Evolutionary conservation across 805 yeast species (phyloP).

Genomic region (Cyberlindnera americana): DNA sequence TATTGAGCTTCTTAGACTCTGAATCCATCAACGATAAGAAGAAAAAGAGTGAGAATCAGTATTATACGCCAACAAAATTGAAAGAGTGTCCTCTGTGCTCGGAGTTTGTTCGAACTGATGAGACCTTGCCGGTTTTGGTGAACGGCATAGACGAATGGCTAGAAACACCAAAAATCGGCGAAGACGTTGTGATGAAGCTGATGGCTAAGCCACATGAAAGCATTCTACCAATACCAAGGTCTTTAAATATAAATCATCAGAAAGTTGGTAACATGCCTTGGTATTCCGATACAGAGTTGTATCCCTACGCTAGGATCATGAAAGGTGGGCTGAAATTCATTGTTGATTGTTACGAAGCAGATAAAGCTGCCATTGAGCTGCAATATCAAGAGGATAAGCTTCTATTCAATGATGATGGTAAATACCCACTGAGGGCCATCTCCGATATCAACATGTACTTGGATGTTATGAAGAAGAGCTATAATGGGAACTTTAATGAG

Average conservation of each 20-base stretch:
- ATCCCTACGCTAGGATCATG: constrained; percentile 62
- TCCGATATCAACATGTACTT: constrained; percentile 48
- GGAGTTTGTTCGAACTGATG: constrained; percentile 48
- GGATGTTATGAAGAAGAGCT: constrained; percentile 34
- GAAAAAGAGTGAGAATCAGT: constrained; percentile 26
- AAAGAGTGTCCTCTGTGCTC: constrained; percentile 83
- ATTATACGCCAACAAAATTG: constrained; percentile 39
- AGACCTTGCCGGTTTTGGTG: constrained; percentile 62
- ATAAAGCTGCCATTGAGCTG: constrained; percentile 47
- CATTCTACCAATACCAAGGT: constrained; percentile 47
- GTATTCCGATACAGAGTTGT: constrained; percentile 36
- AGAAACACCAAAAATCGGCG: constrained; percentile 55
- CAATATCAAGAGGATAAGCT: constrained; percentile 56
- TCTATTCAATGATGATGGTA: constrained; percentile 57
- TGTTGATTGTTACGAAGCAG: constrained; percentile 52
- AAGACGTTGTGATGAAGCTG: constrained; percentile 55
- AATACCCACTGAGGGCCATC: constrained; percentile 51
- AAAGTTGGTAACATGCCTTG: constrained; percentile 53
- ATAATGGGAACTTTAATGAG: constrained; percentile 22
- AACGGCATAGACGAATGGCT: constrained; percentile 46
- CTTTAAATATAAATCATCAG: constrained; percentile 37
- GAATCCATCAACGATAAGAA: constrained; percentile 32
- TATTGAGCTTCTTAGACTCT: constrained; percentile 65
- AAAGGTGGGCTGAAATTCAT: constrained; percentile 58
- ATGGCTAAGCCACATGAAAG: constrained; percentile 52